A percentile compares a stretch with the other conserved stretches of the same genome.
These are phyloP conservation scores for Tieghemostelium lacteum DNA, from an alignment of 78 protist genomes.

Conservation along the genomic window DNA sequence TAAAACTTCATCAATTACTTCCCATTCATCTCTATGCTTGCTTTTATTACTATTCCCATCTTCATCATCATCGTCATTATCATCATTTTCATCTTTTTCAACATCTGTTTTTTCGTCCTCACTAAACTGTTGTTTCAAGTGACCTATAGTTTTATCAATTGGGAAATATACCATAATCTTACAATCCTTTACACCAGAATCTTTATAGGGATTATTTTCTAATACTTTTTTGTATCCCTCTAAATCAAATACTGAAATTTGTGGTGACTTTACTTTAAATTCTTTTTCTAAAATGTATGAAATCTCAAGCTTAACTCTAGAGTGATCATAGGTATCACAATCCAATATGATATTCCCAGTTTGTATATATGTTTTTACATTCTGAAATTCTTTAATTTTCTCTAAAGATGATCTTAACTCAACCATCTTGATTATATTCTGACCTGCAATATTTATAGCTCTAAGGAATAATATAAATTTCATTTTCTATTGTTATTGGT, in stretches of 20 bases:
- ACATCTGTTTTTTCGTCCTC: too few relatives aligned
- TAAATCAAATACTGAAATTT: background rate
- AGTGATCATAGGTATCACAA: background rate
- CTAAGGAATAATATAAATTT: conserved; percentile 8
- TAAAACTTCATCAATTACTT: too few relatives aligned
- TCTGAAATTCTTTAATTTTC: background rate
- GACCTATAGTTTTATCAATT: too few relatives aligned
- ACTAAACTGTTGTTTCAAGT: too few relatives aligned
- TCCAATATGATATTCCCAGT: conserved; percentile 13
- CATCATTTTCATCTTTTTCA: too few relatives aligned
- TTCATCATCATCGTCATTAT: too few relatives aligned
- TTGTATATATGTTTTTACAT: background rate
- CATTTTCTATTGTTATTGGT: background rate
- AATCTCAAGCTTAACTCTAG: background rate
- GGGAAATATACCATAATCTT: background rate
- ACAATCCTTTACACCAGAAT: too few relatives aligned
- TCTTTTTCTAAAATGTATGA: background rate
- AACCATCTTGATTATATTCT: conserved; percentile 13
- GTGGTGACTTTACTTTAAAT: background rate
- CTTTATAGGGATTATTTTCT: background rate
- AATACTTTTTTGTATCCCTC: background rate
- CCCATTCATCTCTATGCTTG: too few relatives aligned
- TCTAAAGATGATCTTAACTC: background rate
- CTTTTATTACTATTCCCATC: too few relatives aligned
- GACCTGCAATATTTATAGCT: background rate